phyloP scores from a whole-genome alignment of 2,329 filamentous ascomycete species.

The Cercospora nicotianae region DNA sequence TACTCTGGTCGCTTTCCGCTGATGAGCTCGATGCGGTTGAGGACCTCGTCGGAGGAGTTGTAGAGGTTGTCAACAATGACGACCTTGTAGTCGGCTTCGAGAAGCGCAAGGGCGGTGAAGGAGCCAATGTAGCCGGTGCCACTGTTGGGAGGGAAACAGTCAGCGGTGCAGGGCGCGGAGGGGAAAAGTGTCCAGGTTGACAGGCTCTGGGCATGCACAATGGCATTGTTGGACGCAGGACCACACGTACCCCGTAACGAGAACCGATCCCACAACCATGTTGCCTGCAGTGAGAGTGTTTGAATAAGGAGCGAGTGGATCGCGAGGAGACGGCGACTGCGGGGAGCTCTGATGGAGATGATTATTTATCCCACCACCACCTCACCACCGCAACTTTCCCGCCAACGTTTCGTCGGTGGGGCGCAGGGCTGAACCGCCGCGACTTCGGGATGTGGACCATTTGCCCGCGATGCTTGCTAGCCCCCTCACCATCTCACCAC shows the following conservation, averaged over 20 bases:
- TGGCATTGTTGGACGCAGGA: conserved; percentile 4
- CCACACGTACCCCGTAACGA: conserved; percentile 29
- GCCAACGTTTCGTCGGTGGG: neutral
- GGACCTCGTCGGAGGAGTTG: conserved; percentile 88
- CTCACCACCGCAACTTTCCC: too few species aligned
- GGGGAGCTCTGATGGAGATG: neutral
- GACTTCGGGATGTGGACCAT: conserved; percentile 14
- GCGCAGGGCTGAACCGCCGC: conserved; percentile 10
- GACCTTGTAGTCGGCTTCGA: conserved; percentile 93
- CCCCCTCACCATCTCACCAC: neutral
- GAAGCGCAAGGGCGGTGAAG: conserved; percentile 88
- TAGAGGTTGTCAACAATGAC: conserved; percentile 95
- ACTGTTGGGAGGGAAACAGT: conserved; percentile 52
- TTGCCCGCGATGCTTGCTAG: conserved; percentile 5
- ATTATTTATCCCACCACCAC: neutral
- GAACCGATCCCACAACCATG: conserved; percentile 32
- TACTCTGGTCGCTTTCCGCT: conserved; percentile 83
- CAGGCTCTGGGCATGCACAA: neutral
- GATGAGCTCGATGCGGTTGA: conserved; percentile 95
- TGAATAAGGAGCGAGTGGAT: neutral
- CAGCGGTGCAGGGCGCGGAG: neutral
- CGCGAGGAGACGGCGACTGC: neutral
- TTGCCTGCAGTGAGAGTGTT: conserved; percentile 8
- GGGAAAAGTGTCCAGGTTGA: neutral
- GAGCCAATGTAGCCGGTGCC: conserved; percentile 99